Conservation (phyloP, 192 early-diverging fungal species). For the Coemansia sp. region DNA sequence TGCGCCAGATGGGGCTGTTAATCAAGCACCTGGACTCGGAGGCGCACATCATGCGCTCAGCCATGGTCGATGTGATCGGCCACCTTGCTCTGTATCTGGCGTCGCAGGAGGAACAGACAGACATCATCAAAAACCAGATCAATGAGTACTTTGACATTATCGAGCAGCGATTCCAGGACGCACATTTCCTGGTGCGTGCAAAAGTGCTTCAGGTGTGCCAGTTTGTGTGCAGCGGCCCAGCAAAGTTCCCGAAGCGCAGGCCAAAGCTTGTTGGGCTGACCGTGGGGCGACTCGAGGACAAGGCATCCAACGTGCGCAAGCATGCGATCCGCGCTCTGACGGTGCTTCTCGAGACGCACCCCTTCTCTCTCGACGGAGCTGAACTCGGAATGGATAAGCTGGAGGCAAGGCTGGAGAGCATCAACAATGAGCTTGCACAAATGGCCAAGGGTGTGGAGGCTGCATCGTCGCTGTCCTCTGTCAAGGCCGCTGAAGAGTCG, state of each 20-base stretch:
- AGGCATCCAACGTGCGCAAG: constrained; percentile 84
- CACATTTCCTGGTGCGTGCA: constrained; percentile 78
- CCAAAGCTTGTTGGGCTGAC: constrained; percentile 68
- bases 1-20: constrained; percentile 88
- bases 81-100: constrained; percentile 79
- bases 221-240: constrained; percentile 73
- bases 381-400: constrained; percentile 72
- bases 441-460: constrained; percentile 34
- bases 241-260: constrained; percentile 75
- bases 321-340: constrained; percentile 86
- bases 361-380: constrained; percentile 86
- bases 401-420: constrained; percentile 62
- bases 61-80: constrained; percentile 87
- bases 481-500: constrained; percentile 28
- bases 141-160: constrained; percentile 88
- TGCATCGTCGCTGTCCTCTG: constrained; percentile 20
- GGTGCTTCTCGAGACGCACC: constrained; percentile 80
- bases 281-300: constrained; percentile 84
- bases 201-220: constrained; percentile 86
- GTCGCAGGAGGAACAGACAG: constrained; percentile 67
- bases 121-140: constrained; percentile 69
- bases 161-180: constrained; percentile 89
- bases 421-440: constrained; percentile 70
- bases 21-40: constrained; percentile 87
- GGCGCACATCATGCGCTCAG: constrained; percentile 82